Percentiles rank a stretch among this genome's conserved stretches.
These are phyloP conservation scores for Aspergillus aculeatinus DNA, from an alignment of 2,329 filamentous ascomycete genomes.

Conservation along the genomic window DNA sequence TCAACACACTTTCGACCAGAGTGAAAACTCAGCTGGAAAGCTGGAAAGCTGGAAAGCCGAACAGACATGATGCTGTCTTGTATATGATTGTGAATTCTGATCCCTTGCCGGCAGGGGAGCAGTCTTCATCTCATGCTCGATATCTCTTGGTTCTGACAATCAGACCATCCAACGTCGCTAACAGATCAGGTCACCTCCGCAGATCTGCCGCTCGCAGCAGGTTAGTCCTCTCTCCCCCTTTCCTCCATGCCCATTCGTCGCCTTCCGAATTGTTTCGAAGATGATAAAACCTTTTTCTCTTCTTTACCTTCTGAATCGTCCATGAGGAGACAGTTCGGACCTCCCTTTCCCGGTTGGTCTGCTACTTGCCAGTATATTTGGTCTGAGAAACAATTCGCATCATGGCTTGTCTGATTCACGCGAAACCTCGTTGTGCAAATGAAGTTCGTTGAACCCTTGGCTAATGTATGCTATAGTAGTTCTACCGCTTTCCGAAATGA, in stretches of 20 bases:
- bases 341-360: slow-evolving; percentile 62
- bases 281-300: slow-evolving; percentile 61
- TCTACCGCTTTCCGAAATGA: neutral
- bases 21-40: neutral
- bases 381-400: slow-evolving; percentile 54
- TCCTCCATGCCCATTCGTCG: slow-evolving; percentile 12
- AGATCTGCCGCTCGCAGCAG: neutral
- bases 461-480: slow-evolving; percentile 6
- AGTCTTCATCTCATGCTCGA: neutral
- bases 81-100: neutral
- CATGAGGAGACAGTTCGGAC: slow-evolving; percentile 64
- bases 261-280: slow-evolving; percentile 42
- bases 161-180: slow-evolving; percentile 1
- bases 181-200: slow-evolving; percentile 1
- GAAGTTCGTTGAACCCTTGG: slow-evolving; percentile 2
- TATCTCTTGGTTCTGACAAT: neutral
- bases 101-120: neutral
- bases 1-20: neutral
- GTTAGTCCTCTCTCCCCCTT: slow-evolving; percentile 25
- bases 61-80: neutral
- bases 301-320: slow-evolving; percentile 67
- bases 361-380: slow-evolving; percentile 71
- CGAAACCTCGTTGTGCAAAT: neutral
- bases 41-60: neutral
- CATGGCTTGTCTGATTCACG: neutral